Conservation (phyloP, 2,329 filamentous ascomycete genomes). For the Xylariaceae sp. region DNA sequence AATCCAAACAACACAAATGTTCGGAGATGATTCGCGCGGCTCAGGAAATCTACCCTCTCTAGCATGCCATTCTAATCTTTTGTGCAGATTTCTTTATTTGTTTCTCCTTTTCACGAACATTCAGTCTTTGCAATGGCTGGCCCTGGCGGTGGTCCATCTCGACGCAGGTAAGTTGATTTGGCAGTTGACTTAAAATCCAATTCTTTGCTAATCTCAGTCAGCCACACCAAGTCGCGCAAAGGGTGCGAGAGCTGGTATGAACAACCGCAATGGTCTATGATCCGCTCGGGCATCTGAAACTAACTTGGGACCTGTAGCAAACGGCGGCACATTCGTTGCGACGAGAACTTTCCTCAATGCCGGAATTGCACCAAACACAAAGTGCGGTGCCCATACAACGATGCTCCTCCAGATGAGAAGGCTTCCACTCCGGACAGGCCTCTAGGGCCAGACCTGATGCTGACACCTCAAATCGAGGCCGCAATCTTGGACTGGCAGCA, state of each 20-base stretch:
- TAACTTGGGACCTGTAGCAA: conserved; percentile 51
- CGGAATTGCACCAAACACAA: conserved; percentile 99
- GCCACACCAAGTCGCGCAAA: conserved; percentile 98
- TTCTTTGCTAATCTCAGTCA: conserved; percentile 37
- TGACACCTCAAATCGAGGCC: conserved; percentile 80
- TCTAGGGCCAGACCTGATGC: conserved; percentile 58
- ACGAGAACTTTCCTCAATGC: conserved; percentile 97
- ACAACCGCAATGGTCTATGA: background rate
- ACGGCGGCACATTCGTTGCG: conserved; percentile 92
- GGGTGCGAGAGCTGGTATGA: conserved; percentile 86
- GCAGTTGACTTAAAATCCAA: background rate
- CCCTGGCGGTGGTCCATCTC: conserved; percentile 88
- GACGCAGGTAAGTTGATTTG: conserved; percentile 51
- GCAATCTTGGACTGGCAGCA: conserved; percentile 79
- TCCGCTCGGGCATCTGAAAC: conserved; percentile 4
- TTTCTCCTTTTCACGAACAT: conserved; percentile 28
- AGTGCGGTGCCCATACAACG: conserved; percentile 96
- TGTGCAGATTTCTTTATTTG: conserved; percentile 27
- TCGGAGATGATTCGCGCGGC: no score
- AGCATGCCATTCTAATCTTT: no score
- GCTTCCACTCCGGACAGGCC: conserved; percentile 59
- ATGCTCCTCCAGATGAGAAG: conserved; percentile 66
- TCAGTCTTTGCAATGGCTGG: conserved; percentile 68
- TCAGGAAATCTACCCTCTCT: no score
- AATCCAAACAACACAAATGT: no score